phyloP scores from a whole-genome alignment of 345 rosid genomes.

The Brassica rapa region DNA sequence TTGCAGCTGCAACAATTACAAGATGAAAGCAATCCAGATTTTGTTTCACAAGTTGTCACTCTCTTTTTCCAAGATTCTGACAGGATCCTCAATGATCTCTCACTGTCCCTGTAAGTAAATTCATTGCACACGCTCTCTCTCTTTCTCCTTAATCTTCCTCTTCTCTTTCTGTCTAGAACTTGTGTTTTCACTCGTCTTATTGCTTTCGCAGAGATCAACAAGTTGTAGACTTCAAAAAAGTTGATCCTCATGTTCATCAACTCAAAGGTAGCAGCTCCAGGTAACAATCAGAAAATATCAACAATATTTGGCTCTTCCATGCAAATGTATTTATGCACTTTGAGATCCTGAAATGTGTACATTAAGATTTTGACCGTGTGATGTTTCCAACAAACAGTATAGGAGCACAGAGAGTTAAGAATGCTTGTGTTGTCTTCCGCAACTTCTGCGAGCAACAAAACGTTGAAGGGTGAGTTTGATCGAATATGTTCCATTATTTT shows the following conservation, averaged over 20 bases:
- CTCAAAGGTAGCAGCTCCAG: slow-evolving; percentile 98
- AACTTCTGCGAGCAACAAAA: slow-evolving; percentile 80
- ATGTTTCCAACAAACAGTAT: slow-evolving; percentile 59
- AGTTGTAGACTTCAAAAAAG: slow-evolving; percentile 76
- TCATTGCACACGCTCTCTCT: slow-evolving; percentile 3
- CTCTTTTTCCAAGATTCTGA: slow-evolving; percentile 94
- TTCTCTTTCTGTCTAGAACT: neutral
- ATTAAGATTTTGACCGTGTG: slow-evolving; percentile 16
- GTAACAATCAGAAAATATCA: slow-evolving; percentile 40
- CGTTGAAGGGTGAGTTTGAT: slow-evolving; percentile 60
- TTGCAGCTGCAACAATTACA: slow-evolving; percentile 85
- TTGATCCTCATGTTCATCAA: slow-evolving; percentile 92
- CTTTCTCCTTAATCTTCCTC: neutral
- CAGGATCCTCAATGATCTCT: slow-evolving; percentile 81
- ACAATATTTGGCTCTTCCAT: neutral
- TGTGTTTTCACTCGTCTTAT: neutral
- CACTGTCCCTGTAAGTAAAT: slow-evolving; percentile 60
- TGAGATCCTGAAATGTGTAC: neutral
- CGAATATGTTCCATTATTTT: neutral
- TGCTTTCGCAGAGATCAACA: slow-evolving; percentile 60
- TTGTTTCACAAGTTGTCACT: slow-evolving; percentile 89
- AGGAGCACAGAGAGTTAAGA: slow-evolving; percentile 87
- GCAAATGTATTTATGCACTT: neutral
- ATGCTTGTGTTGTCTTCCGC: slow-evolving; percentile 81
- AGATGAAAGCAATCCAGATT: slow-evolving; percentile 97